phyloP scores from a whole-genome alignment of 306 rosid genomes.

The Potentilla sterilis region DNA sequence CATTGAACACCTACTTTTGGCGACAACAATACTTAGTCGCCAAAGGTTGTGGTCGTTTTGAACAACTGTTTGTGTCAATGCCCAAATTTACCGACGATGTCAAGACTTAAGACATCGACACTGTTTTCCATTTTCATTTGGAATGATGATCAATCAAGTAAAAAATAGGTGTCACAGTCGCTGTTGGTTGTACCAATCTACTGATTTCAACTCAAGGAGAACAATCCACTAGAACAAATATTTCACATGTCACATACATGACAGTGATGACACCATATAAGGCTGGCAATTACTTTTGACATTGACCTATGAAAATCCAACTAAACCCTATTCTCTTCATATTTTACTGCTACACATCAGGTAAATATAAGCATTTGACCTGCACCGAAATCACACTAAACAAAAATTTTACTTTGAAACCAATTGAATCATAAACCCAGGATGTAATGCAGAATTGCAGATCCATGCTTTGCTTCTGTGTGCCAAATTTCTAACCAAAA shows the following conservation, averaged over 20 bases:
- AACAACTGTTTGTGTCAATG: too few species aligned
- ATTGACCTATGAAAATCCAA: not conserved
- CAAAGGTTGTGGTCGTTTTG: too few species aligned
- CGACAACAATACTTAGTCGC: not conserved
- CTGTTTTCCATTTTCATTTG: too few species aligned
- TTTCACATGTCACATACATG: not conserved
- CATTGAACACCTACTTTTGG: too few species aligned
- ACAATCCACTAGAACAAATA: not conserved
- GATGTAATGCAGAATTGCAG: not conserved
- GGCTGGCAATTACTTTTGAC: not conserved
- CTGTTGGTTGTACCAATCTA: not conserved
- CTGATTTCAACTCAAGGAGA: not conserved
- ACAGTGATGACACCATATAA: not conserved
- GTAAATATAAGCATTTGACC: not conserved
- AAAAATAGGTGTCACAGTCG: not conserved
- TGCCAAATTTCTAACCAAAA: not conserved
- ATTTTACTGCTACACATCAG: not conserved
- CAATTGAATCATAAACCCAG: not conserved
- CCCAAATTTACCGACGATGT: too few species aligned
- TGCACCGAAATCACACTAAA: not conserved
- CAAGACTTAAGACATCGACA: too few species aligned
- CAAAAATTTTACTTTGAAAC: not conserved
- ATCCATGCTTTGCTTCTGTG: not conserved
- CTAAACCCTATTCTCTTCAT: not conserved
- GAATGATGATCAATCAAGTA: not conserved